Conservation (phyloP, 768 basidiomycete genomes). For the Lactarius psammicola region DNA sequence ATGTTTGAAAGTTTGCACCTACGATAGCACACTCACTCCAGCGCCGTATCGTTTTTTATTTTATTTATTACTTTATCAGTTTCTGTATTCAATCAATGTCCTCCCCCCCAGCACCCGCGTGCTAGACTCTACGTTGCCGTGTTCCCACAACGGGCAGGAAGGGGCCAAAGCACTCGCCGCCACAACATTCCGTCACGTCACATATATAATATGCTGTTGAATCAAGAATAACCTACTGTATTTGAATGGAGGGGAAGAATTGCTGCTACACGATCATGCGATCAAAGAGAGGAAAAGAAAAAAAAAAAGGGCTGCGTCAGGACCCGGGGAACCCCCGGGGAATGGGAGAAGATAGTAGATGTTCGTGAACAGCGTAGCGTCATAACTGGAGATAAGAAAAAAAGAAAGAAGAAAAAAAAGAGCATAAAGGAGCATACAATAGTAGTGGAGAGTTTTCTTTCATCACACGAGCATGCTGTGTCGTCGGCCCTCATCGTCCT, state of each 20-base stretch:
- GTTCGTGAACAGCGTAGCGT: constrained; percentile 4
- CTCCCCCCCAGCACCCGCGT: no score
- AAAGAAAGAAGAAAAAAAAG: neutral
- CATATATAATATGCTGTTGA: constrained; percentile 19
- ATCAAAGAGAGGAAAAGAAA: constrained; percentile 7
- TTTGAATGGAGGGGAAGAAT: neutral
- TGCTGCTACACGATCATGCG: constrained; percentile 20
- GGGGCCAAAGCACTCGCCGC: neutral
- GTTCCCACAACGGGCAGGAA: neutral
- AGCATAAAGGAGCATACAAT: constrained; percentile 16
- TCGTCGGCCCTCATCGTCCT: constrained; percentile 54
- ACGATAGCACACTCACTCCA: no score
- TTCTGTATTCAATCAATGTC: no score
- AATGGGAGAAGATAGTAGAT: neutral
- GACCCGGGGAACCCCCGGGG: no score
- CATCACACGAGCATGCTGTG: constrained; percentile 63
- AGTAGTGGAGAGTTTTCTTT: neutral
- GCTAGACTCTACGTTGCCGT: neutral
- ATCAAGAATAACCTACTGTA: constrained; percentile 25
- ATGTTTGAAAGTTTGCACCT: no score
- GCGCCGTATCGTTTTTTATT: no score
- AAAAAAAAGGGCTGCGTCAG: neutral
- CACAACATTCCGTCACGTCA: constrained; percentile 6
- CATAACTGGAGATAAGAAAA: constrained; percentile 3
- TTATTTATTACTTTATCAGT: no score